These are phyloP conservation scores for Ilex asprella DNA, from an alignment of 257 asterid genomes.

Conservation along the genomic window DNA sequence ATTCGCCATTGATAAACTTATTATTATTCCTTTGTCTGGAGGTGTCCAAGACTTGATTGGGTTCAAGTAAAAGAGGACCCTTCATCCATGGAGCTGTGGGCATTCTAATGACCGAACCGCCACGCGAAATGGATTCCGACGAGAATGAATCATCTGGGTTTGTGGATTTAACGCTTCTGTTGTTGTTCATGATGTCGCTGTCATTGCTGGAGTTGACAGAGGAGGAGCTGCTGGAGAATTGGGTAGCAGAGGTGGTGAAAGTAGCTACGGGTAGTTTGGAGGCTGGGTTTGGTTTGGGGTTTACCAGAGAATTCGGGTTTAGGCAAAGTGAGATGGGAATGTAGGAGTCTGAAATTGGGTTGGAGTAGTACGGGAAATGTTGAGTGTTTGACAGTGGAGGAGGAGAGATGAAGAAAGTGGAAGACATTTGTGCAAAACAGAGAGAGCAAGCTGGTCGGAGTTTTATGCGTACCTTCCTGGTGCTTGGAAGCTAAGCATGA, in stretches of 20 bases:
- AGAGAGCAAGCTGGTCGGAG: no score
- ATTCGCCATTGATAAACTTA: conserved; percentile 20
- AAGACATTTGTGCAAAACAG: conserved; percentile 27
- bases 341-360: neutral
- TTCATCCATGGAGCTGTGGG: conserved; percentile 98
- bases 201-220: conserved; percentile 10
- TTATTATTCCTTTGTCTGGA: conserved; percentile 31
- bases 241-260: conserved; percentile 11
- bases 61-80: conserved; percentile 59
- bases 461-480: no score
- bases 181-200: conserved; percentile 9
- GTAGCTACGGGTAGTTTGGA: conserved; percentile 15
- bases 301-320: neutral
- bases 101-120: conserved; percentile 41
- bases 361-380: conserved; percentile 23
- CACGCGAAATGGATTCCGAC: conserved; percentile 21
- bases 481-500: no score
- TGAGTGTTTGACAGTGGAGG: conserved; percentile 27
- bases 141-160: conserved; percentile 20
- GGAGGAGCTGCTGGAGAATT: neutral
- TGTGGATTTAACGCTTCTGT: conserved; percentile 14
- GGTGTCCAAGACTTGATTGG: conserved; percentile 45
- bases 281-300: conserved; percentile 16
- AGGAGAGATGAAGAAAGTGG: conserved; percentile 22
- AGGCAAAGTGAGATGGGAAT: neutral